Evolutionary conservation across 2,329 filamentous ascomycete genomes (phyloP).

Genomic region (Fusarium temperatum): DNA sequence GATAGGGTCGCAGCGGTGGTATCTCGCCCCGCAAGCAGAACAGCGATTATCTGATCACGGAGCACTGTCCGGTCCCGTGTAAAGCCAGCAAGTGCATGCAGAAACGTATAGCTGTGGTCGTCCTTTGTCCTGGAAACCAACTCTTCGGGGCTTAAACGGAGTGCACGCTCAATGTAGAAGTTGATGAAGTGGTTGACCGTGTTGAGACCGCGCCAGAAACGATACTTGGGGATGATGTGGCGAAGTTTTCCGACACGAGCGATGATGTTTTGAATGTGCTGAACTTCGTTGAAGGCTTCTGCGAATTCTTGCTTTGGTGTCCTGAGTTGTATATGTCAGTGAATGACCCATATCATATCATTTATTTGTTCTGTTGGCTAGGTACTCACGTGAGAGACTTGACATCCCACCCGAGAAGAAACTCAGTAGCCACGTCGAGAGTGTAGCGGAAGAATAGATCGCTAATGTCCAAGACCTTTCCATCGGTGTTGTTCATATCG

Average conservation of each 20-base stretch:
- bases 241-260: slow-evolving; percentile 72
- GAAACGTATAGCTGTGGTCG: slow-evolving; percentile 80
- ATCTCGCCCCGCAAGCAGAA: slow-evolving; percentile 86
- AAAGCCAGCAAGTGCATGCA: slow-evolving; percentile 84
- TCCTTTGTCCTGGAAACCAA: slow-evolving; percentile 76
- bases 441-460: slow-evolving; percentile 87
- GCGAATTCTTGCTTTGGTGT: slow-evolving; percentile 75
- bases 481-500: slow-evolving; percentile 68
- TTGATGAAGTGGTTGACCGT: slow-evolving; percentile 80
- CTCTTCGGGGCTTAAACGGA: slow-evolving; percentile 75
- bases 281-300: slow-evolving; percentile 82
- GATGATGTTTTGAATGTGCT: slow-evolving; percentile 75
- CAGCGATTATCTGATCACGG: slow-evolving; percentile 83
- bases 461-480: slow-evolving; percentile 72
- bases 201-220: slow-evolving; percentile 71
- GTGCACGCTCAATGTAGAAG: slow-evolving; percentile 78
- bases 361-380: background rate
- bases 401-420: slow-evolving; percentile 81
- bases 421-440: slow-evolving; percentile 86
- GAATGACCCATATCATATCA: background rate
- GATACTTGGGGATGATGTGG: slow-evolving; percentile 67
- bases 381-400: slow-evolving; percentile 64
- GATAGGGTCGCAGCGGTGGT: slow-evolving; percentile 85
- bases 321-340: slow-evolving; percentile 41
- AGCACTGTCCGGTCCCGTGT: slow-evolving; percentile 77